Percentiles rank a stretch among this genome's conserved stretches.
phyloP scores from a whole-genome alignment of 129 eudicot genomes.

The Saposhnikovia divaricata region DNA sequence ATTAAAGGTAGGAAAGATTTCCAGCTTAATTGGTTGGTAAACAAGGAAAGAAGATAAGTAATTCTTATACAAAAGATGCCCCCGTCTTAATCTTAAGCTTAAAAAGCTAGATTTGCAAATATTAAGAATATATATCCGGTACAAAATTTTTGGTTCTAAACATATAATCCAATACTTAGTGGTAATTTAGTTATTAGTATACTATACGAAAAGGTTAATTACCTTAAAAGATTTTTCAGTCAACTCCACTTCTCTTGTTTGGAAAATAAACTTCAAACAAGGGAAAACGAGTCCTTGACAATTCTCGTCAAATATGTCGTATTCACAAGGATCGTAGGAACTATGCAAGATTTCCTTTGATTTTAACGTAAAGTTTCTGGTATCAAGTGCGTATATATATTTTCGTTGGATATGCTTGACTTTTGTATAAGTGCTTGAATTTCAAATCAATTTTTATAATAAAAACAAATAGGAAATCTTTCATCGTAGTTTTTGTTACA shows the following conservation, averaged over 20 bases:
- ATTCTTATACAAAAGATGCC: not conserved
- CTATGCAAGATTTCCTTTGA: not conserved
- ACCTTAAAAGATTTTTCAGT: not conserved
- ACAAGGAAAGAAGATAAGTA: not conserved
- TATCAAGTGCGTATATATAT: too few relatives aligned
- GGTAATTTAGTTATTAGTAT: too few relatives aligned
- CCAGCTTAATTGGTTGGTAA: slow-evolving; percentile 6
- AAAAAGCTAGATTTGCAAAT: not conserved
- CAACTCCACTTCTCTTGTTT: not conserved
- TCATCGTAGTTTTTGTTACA: too few relatives aligned
- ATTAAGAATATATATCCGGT: not conserved
- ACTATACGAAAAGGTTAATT: too few relatives aligned
- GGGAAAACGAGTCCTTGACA: not conserved
- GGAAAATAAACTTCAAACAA: not conserved
- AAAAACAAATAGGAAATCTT: too few relatives aligned
- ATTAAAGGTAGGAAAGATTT: not conserved
- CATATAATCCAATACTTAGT: too few relatives aligned
- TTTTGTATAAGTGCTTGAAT: too few relatives aligned
- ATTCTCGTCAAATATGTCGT: not conserved
- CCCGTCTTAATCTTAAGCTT: not conserved
- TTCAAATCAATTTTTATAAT: too few relatives aligned
- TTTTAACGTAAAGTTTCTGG: not conserved
- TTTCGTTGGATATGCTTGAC: too few relatives aligned
- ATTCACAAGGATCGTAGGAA: not conserved
- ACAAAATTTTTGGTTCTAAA: not conserved